Evolutionary conservation across 345 rosid species (phyloP).

Genomic region (Toxicodendron radicans): DNA sequence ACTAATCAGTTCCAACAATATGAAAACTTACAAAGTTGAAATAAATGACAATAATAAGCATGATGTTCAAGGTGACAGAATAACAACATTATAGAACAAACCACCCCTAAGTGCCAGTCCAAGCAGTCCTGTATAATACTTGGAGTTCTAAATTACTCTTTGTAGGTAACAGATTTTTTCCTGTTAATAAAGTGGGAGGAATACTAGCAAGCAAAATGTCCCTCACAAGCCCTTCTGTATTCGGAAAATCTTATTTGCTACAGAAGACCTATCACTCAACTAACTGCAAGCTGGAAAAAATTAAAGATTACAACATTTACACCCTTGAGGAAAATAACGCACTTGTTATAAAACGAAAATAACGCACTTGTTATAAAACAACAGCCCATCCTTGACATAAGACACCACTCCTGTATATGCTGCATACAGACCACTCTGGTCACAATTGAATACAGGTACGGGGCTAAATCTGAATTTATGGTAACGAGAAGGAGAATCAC

Average conservation of each 20-base stretch:
- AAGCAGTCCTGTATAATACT: not conserved
- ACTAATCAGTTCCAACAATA: not conserved
- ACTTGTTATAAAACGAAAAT: slow-evolving; percentile 78
- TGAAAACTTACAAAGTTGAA: not conserved
- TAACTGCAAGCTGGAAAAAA: slow-evolving; percentile 8
- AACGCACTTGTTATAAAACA: slow-evolving; percentile 90
- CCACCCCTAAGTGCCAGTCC: not conserved
- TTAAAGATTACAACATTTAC: not conserved
- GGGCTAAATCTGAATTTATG: slow-evolving; percentile 69
- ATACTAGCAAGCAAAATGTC: not conserved
- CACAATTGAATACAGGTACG: slow-evolving; percentile 66
- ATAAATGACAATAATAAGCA: not conserved
- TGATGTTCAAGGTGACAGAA: not conserved
- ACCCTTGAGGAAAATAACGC: slow-evolving; percentile 20
- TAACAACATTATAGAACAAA: not conserved
- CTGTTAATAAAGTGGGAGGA: not conserved
- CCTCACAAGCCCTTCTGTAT: not conserved
- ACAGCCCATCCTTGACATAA: slow-evolving; percentile 80
- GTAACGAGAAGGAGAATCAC: slow-evolving; percentile 64
- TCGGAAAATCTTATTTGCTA: not conserved
- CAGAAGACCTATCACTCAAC: not conserved
- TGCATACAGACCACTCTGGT: slow-evolving; percentile 61
- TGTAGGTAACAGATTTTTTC: not conserved
- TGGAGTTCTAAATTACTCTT: not conserved
- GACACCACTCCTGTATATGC: slow-evolving; percentile 64